These are phyloP conservation scores for Lolium perenne DNA, from an alignment of 176 grass and related monocot species.

Conservation along the genomic window DNA sequence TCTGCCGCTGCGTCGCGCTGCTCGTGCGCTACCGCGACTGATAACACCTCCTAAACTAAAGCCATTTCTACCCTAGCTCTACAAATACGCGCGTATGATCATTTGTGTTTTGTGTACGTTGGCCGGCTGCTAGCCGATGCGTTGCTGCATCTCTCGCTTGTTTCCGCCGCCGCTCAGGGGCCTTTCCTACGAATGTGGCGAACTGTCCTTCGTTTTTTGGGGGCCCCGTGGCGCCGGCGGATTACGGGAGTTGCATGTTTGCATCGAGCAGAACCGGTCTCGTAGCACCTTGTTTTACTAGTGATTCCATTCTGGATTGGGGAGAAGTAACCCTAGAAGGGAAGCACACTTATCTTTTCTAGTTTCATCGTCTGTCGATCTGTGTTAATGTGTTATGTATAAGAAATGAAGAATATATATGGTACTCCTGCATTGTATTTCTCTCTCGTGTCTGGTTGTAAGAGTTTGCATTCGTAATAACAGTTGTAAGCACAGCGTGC, in stretches of 20 bases:
- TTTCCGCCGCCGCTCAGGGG: background rate
- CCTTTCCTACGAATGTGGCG: constrained; percentile 19
- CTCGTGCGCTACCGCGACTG: constrained; percentile 41
- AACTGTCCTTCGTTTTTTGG: constrained; percentile 15
- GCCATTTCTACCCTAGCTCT: background rate
- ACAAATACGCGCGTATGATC: background rate
- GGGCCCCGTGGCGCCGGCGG: background rate
- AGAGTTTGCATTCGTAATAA: background rate
- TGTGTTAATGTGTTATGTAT: background rate
- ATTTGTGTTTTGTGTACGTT: background rate
- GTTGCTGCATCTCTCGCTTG: constrained; percentile 4
- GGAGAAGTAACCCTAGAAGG: background rate
- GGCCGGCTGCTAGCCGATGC: background rate
- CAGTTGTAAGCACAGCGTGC: too few species aligned
- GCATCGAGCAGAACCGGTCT: background rate
- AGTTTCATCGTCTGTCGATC: background rate
- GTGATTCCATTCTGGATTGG: background rate
- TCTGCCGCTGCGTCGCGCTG: constrained; percentile 54
- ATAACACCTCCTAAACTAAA: background rate
- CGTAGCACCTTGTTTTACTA: background rate
- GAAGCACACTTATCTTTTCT: background rate
- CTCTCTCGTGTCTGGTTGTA: background rate
- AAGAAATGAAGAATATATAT: constrained; percentile 19
- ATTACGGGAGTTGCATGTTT: background rate
- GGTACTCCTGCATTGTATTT: background rate